Percentiles rank a stretch among this genome's conserved stretches.
These are phyloP conservation scores for Meredithiella fracta DNA, from an alignment of 2,329 filamentous ascomycete species.

Conservation along the genomic window DNA sequence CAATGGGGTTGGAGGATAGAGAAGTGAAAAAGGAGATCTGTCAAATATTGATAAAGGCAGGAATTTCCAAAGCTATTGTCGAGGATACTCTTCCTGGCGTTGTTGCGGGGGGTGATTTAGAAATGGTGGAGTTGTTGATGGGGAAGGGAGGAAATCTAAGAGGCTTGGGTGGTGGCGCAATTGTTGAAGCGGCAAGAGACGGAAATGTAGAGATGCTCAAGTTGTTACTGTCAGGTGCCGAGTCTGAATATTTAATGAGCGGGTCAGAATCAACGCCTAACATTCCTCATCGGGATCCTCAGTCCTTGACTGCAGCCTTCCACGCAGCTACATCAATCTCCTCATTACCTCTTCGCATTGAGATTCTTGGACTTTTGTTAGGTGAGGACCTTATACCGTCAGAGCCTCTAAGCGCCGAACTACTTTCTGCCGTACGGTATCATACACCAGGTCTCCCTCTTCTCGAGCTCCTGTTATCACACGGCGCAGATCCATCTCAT, in stretches of 20 bases:
- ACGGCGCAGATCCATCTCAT: slow-evolving; percentile 39
- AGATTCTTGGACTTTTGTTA: slow-evolving; percentile 35
- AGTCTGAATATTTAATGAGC: neutral
- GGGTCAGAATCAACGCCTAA: neutral
- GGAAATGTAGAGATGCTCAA: slow-evolving; percentile 33
- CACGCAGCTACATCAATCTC: slow-evolving; percentile 37
- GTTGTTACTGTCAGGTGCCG: slow-evolving; percentile 26
- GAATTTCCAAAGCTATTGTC: slow-evolving; percentile 28
- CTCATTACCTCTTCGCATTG: slow-evolving; percentile 31
- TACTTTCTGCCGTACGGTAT: slow-evolving; percentile 35
- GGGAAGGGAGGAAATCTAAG: slow-evolving; percentile 35
- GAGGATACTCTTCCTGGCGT: slow-evolving; percentile 35
- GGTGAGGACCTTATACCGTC: slow-evolving; percentile 30
- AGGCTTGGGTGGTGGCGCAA: slow-evolving; percentile 34
- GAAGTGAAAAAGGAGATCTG: slow-evolving; percentile 30
- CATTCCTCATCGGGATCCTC: slow-evolving; percentile 17
- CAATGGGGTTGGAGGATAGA: slow-evolving; percentile 23
- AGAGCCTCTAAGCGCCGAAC: slow-evolving; percentile 35
- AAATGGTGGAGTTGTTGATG: slow-evolving; percentile 34
- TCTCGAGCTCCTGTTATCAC: slow-evolving; percentile 32
- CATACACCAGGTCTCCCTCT: slow-evolving; percentile 32
- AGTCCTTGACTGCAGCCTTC: slow-evolving; percentile 34
- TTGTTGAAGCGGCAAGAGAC: slow-evolving; percentile 37
- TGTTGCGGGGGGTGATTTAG: slow-evolving; percentile 35
- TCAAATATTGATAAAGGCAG: slow-evolving; percentile 28